Conservation (phyloP, 2,329 filamentous ascomycete genomes). For the Phoma sp. region DNA sequence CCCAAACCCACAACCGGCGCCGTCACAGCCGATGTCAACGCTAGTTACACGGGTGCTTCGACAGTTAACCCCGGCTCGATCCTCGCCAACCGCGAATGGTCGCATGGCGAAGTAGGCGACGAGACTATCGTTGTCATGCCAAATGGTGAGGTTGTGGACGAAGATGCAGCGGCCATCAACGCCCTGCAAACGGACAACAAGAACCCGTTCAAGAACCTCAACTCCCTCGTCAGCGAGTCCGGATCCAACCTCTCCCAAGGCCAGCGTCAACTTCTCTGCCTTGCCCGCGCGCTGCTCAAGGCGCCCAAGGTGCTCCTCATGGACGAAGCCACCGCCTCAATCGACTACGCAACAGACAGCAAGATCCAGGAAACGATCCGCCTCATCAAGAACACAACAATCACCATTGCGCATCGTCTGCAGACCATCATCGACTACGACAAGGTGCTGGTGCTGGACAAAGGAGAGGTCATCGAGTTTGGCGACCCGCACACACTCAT, state of each 20-base stretch:
- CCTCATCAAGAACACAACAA: conserved; percentile 88
- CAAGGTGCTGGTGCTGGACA: conserved; percentile 93
- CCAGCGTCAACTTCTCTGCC: conserved; percentile 90
- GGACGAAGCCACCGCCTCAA: conserved; percentile 97
- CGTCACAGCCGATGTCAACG: conserved; percentile 34
- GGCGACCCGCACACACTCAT: conserved; percentile 83
- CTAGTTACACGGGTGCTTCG: conserved; percentile 34
- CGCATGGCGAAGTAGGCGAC: conserved; percentile 34
- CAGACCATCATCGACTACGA: conserved; percentile 99
- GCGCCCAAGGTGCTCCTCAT: conserved; percentile 93
- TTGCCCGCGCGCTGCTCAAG: conserved; percentile 91
- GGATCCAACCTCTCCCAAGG: conserved; percentile 95
- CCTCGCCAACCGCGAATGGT: conserved; percentile 38
- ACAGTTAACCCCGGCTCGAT: conserved; percentile 44
- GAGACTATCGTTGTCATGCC: conserved; percentile 43
- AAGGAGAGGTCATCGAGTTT: conserved; percentile 85
- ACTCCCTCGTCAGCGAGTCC: conserved; percentile 83
- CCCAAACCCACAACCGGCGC: conserved; percentile 40
- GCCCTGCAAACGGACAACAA: conserved; percentile 73
- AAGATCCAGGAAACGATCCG: conserved; percentile 97
- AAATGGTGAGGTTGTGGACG: conserved; percentile 38
- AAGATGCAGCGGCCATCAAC: conserved; percentile 29
- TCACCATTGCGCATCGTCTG: conserved; percentile 94
- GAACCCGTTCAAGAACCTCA: conserved; percentile 90
- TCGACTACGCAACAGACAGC: conserved; percentile 92